These are phyloP conservation scores for Colletotrichum graminicola DNA, from an alignment of 2,329 filamentous ascomycete species.

Conservation along the genomic window DNA sequence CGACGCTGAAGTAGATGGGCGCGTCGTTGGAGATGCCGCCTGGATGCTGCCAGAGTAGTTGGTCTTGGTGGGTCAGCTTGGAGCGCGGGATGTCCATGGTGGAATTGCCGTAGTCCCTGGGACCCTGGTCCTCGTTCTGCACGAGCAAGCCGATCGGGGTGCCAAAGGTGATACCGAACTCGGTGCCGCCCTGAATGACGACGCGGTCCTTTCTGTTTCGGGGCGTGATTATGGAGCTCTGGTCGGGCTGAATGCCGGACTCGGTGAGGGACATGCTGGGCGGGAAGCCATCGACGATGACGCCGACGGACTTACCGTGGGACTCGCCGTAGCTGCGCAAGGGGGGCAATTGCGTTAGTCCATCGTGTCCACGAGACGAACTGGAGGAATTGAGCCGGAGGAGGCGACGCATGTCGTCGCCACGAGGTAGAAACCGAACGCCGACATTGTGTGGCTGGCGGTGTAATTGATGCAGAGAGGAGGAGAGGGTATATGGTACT, in stretches of 20 bases:
- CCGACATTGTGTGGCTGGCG: slow-evolving; percentile 88
- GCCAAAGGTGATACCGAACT: slow-evolving; percentile 88
- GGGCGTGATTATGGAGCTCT: slow-evolving; percentile 90
- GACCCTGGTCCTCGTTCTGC: slow-evolving; percentile 91
- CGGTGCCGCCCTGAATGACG: slow-evolving; percentile 91
- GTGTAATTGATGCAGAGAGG: too few relatives aligned
- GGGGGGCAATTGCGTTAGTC: slow-evolving; percentile 25
- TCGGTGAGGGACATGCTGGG: slow-evolving; percentile 89
- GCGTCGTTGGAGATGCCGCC: slow-evolving; percentile 94
- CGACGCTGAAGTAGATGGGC: slow-evolving; percentile 93
- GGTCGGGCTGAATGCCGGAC: slow-evolving; percentile 91
- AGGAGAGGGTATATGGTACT: too few relatives aligned
- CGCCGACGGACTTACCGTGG: slow-evolving; percentile 92
- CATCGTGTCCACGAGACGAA: slow-evolving; percentile 23
- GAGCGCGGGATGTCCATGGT: slow-evolving; percentile 83
- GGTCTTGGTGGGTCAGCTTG: slow-evolving; percentile 84
- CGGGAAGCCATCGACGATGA: slow-evolving; percentile 93
- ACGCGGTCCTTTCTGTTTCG: slow-evolving; percentile 93
- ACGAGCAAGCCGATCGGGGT: slow-evolving; percentile 92
- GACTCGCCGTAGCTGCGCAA: slow-evolving; percentile 67
- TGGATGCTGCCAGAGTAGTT: slow-evolving; percentile 97
- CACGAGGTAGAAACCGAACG: slow-evolving; percentile 84
- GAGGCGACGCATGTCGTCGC: slow-evolving; percentile 78
- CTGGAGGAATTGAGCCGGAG: slow-evolving; percentile 34
- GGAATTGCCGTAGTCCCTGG: slow-evolving; percentile 88